These are phyloP conservation scores for Penicillium crustosum DNA, from an alignment of 2,329 filamentous ascomycete genomes.

Conservation along the genomic window DNA sequence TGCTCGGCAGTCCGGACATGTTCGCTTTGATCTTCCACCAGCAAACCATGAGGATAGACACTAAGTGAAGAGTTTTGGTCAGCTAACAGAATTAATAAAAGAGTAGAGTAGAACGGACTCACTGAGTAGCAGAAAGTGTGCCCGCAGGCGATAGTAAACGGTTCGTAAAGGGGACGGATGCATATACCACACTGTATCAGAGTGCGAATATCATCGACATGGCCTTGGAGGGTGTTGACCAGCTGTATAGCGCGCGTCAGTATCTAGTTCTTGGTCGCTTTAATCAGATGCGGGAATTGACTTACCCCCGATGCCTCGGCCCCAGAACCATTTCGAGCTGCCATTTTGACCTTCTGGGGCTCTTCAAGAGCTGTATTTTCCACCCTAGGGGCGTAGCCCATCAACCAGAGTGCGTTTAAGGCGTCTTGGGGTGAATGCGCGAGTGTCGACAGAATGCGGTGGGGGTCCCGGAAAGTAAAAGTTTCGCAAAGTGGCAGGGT, in stretches of 20 bases:
- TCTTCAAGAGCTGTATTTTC: constrained; percentile 3
- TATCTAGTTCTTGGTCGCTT: neutral
- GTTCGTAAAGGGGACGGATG: constrained; percentile 67
- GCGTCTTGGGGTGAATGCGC: constrained; percentile 17
- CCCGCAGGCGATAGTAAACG: constrained; percentile 66
- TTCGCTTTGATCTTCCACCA: constrained; percentile 57
- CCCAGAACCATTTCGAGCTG: constrained; percentile 10
- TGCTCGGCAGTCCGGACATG: constrained; percentile 67
- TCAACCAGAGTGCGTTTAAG: constrained; percentile 10
- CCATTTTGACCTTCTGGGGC: constrained; percentile 11
- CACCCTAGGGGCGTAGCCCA: neutral
- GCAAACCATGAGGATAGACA: constrained; percentile 59
- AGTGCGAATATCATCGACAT: constrained; percentile 61
- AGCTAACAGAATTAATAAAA: neutral
- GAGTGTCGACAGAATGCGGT: constrained; percentile 17
- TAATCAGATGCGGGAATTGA: neutral
- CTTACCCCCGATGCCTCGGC: constrained; percentile 36
- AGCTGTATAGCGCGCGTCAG: constrained; percentile 32
- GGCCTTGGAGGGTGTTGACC: constrained; percentile 48
- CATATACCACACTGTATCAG: constrained; percentile 69
- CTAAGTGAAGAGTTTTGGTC: constrained; percentile 38
- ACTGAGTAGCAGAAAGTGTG: constrained; percentile 72
- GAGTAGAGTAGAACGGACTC: constrained; percentile 26
- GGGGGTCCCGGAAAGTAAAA: constrained; percentile 17
- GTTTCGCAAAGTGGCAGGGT: constrained; percentile 13